Base-by-base conservation (phyloP, 192 early-diverging fungal species). In the Umbelopsis vinacea region DNA sequence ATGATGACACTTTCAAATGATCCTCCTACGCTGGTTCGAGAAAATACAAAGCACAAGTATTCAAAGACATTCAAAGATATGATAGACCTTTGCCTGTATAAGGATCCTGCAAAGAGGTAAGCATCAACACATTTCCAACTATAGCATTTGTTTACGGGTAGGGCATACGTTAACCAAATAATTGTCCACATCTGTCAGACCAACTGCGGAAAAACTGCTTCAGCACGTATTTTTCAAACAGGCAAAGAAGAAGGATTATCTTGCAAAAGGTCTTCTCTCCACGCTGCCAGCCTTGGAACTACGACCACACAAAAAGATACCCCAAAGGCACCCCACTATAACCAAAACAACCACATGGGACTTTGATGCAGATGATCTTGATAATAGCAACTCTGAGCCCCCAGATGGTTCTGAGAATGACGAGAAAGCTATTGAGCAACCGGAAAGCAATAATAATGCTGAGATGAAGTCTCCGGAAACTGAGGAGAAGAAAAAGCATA, bases 1-100 rank as follows among this genome's bases (percentile, higher is more conserved):
- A 94, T 95, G 93, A 77, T 96, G 76, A 96, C 94, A 14, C 86
- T 96, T 26, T 88, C 92, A 45, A 93, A 92, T 63, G 92, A 91
- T 46, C 94, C 94, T 19, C 94, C 94, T 9, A 96, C 94, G 9
- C 72, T 96, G 69, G 90, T 92, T 46, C 85, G 92, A 50, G 93
- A 93, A 17, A 76, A 82, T 14, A 90, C 90, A 6, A 84, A 83
- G 46, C 85, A 94, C 81, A 91, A 90, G 63, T 96, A 89, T 72
- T 83, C 90, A 6, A 94, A 89, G 72, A 53, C 82, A 12, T 91
- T 95, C 55, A 95, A 95, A 77, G 94, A 96, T 45, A 90, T 96
- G 90, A 92, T 96, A 47, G 94, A 96, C 75, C 33, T 48, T 22
- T 95, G 94, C 82, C 79, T 96, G 26, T 78, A 89, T 46, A 94